Evolutionary conservation across 1,284 basidiomycete genomes (phyloP).

Genomic region (Trichosporon asahii): DNA sequence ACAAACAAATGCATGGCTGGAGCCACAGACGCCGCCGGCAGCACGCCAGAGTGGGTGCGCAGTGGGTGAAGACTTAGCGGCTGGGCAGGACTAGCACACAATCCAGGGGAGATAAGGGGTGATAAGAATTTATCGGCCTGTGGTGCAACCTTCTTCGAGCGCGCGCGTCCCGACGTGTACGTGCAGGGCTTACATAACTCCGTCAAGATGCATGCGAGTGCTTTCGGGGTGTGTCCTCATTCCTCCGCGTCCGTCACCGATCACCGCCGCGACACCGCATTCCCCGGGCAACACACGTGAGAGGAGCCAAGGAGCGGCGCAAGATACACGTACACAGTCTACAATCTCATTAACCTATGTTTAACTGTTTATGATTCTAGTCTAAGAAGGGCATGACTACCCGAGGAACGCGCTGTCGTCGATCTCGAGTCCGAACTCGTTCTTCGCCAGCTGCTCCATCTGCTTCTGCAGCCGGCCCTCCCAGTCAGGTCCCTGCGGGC

Average conservation of each 20-base stretch:
- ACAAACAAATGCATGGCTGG: not conserved
- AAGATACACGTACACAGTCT: not conserved
- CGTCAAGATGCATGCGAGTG: not conserved
- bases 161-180: not conserved
- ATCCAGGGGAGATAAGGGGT: slow-evolving; percentile 6
- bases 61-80: not conserved
- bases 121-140: not conserved
- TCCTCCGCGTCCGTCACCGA: not conserved
- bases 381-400: slow-evolving; percentile 25
- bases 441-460: slow-evolving; percentile 52
- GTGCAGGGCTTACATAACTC: not conserved
- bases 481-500: slow-evolving; percentile 44
- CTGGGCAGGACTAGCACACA: not conserved
- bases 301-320: not conserved
- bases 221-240: not conserved
- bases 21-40: not conserved
- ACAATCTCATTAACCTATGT: not conserved
- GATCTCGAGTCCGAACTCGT: slow-evolving; percentile 55
- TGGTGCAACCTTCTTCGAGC: not conserved
- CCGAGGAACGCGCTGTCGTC: slow-evolving; percentile 51
- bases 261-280: not conserved
- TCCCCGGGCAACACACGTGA: not conserved
- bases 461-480: slow-evolving; percentile 49
- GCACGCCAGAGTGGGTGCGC: not conserved
- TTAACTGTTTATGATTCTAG: slow-evolving; percentile 6